Percentiles rank a stretch among this genome's conserved stretches.
phyloP scores from a whole-genome alignment of 2,329 filamentous ascomycete genomes.

The Gaeumannomyces sp. region DNA sequence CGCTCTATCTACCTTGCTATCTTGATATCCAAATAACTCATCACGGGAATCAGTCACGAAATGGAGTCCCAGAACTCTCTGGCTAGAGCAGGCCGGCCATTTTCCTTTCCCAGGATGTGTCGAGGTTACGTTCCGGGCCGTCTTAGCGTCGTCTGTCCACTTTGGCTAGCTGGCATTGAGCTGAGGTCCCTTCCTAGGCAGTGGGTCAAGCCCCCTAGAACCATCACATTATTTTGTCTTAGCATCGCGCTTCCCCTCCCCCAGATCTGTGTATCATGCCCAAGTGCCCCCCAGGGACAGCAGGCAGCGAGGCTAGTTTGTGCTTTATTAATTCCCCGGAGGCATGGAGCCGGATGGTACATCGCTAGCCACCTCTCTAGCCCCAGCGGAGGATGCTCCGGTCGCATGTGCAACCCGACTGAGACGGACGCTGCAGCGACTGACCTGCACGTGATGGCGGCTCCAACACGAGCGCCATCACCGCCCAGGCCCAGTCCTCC shows the following conservation, averaged over 20 bases:
- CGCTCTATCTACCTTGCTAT: background rate
- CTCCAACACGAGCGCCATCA: background rate
- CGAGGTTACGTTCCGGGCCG: too few species aligned
- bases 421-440: background rate
- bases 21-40: background rate
- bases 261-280: background rate
- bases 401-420: background rate
- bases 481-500: background rate
- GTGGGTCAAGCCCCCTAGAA: background rate
- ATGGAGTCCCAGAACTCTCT: background rate
- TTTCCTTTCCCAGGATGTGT: too few species aligned
- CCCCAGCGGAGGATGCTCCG: background rate
- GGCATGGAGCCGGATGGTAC: background rate
- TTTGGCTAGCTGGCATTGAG: too few species aligned
- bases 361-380: background rate
- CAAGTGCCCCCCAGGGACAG: background rate
- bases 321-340: slow-evolving; percentile 1
- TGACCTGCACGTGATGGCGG: background rate
- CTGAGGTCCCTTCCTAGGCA: background rate
- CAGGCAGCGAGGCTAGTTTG: background rate
- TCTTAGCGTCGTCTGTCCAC: too few species aligned
- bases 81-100: too few species aligned
- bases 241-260: background rate
- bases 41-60: background rate
- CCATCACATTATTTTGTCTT: background rate